These are phyloP conservation scores for Mycena venus DNA, from an alignment of 768 basidiomycete species.

Conservation along the genomic window DNA sequence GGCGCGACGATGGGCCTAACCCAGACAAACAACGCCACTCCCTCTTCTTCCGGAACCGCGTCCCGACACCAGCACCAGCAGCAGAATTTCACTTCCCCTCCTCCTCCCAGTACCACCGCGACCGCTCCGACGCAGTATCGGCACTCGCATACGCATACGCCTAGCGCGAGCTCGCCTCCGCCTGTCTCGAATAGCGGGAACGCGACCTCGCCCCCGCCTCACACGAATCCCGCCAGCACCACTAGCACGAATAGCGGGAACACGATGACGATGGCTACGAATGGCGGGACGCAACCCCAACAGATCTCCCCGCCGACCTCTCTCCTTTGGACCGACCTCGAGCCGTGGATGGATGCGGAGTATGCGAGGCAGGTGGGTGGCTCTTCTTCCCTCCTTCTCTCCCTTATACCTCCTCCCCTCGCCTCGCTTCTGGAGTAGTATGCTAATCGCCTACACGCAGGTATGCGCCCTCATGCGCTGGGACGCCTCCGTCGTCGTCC, in stretches of 20 bases:
- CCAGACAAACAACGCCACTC: constrained; percentile 23
- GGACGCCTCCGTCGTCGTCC: constrained; percentile 74
- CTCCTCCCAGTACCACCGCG: constrained; percentile 58
- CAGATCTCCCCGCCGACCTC: constrained; percentile 55
- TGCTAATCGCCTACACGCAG: too few relatives aligned
- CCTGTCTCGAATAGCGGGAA: too few relatives aligned
- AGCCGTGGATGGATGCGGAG: constrained; percentile 98
- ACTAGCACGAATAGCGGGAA: too few relatives aligned
- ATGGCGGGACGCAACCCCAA: constrained; percentile 19
- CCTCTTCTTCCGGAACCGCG: constrained; percentile 40
- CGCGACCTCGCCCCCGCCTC: neutral
- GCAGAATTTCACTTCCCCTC: constrained; percentile 61
- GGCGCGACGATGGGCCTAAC: too few relatives aligned
- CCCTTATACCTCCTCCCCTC: too few relatives aligned
- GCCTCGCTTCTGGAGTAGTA: too few relatives aligned
- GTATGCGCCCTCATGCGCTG: constrained; percentile 90
- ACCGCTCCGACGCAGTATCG: constrained; percentile 28
- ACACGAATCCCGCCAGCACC: neutral
- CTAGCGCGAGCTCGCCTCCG: neutral
- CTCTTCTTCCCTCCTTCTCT: too few relatives aligned
- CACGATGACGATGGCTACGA: too few relatives aligned
- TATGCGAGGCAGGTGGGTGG: constrained; percentile 92
- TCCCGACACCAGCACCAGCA: too few relatives aligned
- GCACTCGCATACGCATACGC: neutral
- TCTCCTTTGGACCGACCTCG: constrained; percentile 90